These are phyloP conservation scores for Amanita rimosa DNA, from an alignment of 768 basidiomycete species.

Conservation along the genomic window DNA sequence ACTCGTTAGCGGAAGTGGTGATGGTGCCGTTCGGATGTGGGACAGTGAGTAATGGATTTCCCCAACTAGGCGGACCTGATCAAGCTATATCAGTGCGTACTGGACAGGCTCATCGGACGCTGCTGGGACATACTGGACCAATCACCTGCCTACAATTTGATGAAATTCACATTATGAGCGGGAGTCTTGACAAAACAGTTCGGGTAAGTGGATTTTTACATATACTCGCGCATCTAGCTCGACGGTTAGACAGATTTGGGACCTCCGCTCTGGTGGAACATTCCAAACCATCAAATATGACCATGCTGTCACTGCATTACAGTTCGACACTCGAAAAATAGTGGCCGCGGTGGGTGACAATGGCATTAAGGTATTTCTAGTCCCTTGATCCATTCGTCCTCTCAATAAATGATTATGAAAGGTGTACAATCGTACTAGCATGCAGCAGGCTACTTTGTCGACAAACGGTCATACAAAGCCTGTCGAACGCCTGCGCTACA, in stretches of 20 bases:
- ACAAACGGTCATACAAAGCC: constrained; percentile 94
- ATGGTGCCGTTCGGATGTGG: constrained; percentile 98
- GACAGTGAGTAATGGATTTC: constrained; percentile 64
- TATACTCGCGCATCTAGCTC: constrained; percentile 3
- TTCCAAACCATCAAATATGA: constrained; percentile 89
- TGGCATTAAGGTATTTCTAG: constrained; percentile 60
- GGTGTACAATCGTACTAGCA: constrained; percentile 93
- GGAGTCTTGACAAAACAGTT: constrained; percentile 88
- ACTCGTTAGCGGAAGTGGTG: constrained; percentile 92
- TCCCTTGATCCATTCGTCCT: constrained; percentile 2
- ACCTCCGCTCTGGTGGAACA: constrained; percentile 80
- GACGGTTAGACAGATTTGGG: constrained; percentile 71
- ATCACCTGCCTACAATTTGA: constrained; percentile 95
- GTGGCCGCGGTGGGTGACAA: constrained; percentile 91
- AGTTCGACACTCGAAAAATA: constrained; percentile 93
- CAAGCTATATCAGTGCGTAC: constrained; percentile 66
- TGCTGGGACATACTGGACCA: constrained; percentile 87
- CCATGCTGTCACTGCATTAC: constrained; percentile 79
- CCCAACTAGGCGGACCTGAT: not conserved
- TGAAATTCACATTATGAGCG: constrained; percentile 86
- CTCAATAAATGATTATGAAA: constrained; percentile 16
- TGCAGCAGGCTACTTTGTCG: constrained; percentile 72
- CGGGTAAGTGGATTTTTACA: constrained; percentile 41
- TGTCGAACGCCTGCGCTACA: constrained; percentile 81
- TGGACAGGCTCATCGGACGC: constrained; percentile 89